These are phyloP conservation scores for Phalaenopsis hybrid DNA, from an alignment of 116 monocot species.

Conservation along the genomic window DNA sequence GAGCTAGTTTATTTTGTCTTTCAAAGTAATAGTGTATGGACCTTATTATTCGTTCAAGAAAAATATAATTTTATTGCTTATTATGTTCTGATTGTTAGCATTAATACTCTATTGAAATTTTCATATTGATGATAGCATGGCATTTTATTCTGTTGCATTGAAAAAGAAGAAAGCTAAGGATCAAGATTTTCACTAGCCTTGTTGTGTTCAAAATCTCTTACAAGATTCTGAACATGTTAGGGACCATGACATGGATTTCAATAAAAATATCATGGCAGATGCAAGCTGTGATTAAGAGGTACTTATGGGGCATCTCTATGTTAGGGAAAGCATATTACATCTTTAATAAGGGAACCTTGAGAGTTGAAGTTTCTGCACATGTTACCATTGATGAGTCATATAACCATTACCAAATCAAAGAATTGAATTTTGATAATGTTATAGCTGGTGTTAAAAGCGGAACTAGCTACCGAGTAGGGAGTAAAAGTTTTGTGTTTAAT, in stretches of 20 bases:
- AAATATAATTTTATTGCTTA: background rate
- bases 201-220: slow-evolving; percentile 24
- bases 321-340: too few species aligned
- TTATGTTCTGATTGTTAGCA: background rate
- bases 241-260: slow-evolving; percentile 17
- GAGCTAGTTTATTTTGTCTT: background rate
- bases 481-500: too few species aligned
- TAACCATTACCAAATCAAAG: too few species aligned
- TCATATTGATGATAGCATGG: background rate
- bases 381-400: too few species aligned
- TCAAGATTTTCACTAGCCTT: slow-evolving; percentile 15
- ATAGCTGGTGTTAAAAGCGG: too few species aligned
- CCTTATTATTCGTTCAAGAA: background rate
- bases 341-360: too few species aligned
- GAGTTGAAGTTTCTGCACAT: too few species aligned
- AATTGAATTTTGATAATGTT: too few species aligned
- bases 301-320: too few species aligned
- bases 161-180: slow-evolving; percentile 28
- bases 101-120: background rate
- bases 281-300: slow-evolving; percentile 24
- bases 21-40: background rate
- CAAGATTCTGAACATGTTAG: slow-evolving; percentile 25
- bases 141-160: slow-evolving; percentile 31
- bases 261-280: slow-evolving; percentile 20
- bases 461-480: too few species aligned